phyloP scores from a whole-genome alignment of 306 rosid species.

The Hippophae rhamnoides region DNA sequence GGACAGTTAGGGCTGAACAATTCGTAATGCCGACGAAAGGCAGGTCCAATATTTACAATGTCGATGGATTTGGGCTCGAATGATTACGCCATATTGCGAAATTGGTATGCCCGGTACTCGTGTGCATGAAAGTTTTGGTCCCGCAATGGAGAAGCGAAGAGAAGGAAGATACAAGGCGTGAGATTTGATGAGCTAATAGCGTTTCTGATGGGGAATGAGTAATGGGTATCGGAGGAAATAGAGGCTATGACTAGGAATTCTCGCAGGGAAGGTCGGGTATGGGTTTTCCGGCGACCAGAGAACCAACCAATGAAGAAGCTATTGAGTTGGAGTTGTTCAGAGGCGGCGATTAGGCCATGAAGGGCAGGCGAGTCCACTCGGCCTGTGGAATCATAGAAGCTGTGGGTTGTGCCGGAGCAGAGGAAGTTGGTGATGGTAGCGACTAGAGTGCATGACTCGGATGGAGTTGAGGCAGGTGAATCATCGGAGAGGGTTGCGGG shows the following conservation, averaged over 20 bases:
- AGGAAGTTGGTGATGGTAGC: slow-evolving; percentile 78
- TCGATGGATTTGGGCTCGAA: slow-evolving; percentile 54
- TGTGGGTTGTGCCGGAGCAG: slow-evolving; percentile 39
- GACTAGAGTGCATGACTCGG: slow-evolving; percentile 35
- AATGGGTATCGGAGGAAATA: slow-evolving; percentile 36
- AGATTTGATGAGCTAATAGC: slow-evolving; percentile 16
- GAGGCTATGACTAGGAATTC: slow-evolving; percentile 47
- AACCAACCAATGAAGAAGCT: slow-evolving; percentile 68
- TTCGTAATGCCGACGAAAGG: slow-evolving; percentile 70
- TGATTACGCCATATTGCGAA: slow-evolving; percentile 19
- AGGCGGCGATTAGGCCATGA: slow-evolving; percentile 24
- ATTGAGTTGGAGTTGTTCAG: neutral
- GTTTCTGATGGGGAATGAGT: slow-evolving; percentile 29
- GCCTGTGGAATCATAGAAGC: slow-evolving; percentile 51
- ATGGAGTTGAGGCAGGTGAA: slow-evolving; percentile 12
- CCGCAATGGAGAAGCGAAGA: slow-evolving; percentile 54
- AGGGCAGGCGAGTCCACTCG: slow-evolving; percentile 32
- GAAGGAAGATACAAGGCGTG: slow-evolving; percentile 59
- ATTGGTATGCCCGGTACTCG: slow-evolving; percentile 81
- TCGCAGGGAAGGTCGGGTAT: slow-evolving; percentile 77
- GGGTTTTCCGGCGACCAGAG: slow-evolving; percentile 71
- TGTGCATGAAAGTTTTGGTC: slow-evolving; percentile 64
- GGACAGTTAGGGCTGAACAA: slow-evolving; percentile 56
- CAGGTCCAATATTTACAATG: slow-evolving; percentile 83
- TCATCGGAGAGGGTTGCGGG: slow-evolving; percentile 46